Percentiles rank a stretch among this genome's conserved stretches.
Conservation (phyloP, 176 grass and related monocot genomes). For the Triticum turgidum region DNA sequence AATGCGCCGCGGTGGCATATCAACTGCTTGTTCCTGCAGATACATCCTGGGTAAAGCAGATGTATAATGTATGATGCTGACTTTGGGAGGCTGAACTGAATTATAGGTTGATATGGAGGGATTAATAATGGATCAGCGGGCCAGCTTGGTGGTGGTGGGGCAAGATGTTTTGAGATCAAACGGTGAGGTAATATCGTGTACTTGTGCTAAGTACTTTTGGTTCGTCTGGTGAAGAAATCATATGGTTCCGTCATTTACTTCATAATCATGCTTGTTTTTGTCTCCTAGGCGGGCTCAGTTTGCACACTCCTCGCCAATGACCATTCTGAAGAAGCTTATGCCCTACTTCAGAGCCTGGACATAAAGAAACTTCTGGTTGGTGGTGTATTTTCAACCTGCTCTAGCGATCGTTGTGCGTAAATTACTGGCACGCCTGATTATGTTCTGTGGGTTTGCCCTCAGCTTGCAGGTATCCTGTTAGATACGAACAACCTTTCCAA, state of each 20-base stretch:
- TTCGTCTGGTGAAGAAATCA: slow-evolving; percentile 3
- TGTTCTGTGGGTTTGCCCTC: slow-evolving; percentile 9
- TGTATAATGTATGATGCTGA: slow-evolving; percentile 19
- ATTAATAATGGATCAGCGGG: slow-evolving; percentile 47
- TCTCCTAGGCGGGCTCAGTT: slow-evolving; percentile 51
- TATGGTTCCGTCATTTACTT: slow-evolving; percentile 34
- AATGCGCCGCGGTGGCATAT: not conserved
- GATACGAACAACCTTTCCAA: slow-evolving; percentile 59
- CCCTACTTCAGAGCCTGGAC: slow-evolving; percentile 47
- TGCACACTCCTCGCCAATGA: slow-evolving; percentile 53
- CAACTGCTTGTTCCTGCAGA: not conserved
- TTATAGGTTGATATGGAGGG: slow-evolving; percentile 65
- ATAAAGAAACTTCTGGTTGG: slow-evolving; percentile 72
- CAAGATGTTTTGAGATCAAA: slow-evolving; percentile 70
- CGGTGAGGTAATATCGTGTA: slow-evolving; percentile 44
- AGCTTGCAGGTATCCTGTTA: slow-evolving; percentile 73
- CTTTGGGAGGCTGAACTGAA: slow-evolving; percentile 23
- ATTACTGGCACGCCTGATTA: slow-evolving; percentile 7
- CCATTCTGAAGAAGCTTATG: slow-evolving; percentile 56
- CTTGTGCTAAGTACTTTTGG: slow-evolving; percentile 9
- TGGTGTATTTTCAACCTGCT: slow-evolving; percentile 28
- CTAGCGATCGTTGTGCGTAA: not conserved
- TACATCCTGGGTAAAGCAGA: not conserved
- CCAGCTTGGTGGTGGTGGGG: slow-evolving; percentile 54
- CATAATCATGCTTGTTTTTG: slow-evolving; percentile 39